Evolutionary conservation across 306 rosid species (phyloP), one percentile per base, ranked within the genome.

Genomic region (Crataegus laevigata): DNA sequence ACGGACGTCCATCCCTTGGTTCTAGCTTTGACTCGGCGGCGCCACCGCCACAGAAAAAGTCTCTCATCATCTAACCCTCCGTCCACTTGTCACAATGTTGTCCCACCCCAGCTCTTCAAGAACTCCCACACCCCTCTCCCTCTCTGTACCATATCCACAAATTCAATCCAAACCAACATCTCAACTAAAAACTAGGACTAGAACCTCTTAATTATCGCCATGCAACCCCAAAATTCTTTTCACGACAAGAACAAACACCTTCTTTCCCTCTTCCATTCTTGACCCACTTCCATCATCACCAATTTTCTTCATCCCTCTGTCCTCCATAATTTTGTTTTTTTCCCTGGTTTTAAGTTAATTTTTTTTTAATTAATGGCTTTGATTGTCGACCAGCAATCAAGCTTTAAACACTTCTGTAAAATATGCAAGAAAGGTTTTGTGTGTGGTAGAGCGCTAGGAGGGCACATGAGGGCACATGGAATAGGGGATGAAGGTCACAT

Each of bases 401-500:
- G 77, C 88, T 89, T 90, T 75, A 94, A 94, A 78, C 91, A 94
- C 77, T 88, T 94, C 21, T 94, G 97, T 79, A 89, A 93, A 79
- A 92, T 92, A 42, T 94, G 99, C 88, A 92, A 92, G 74, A 94
- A 89, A 78, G 97, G 99, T 1, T 94, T 94, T 69, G 96, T 86
- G 1, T 86, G 97, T 68, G 99, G 99, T 21, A 84, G 99, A 84
- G 99, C 99, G 25, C 57, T 94, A 0, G 99, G 99, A 43, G 99
- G 97, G 6, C 99, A 94, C 87, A 94, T 94, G 99, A 92, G 96
- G 82, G 96, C 99, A 0, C 99, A 94, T 57, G 99, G 99, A 34
- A 92, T 92, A 15, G 96, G 92, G 0, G 92, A 85, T 30, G 96
- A 91, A 34, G 75, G 80, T 3, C 85, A 78, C 11, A 69, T 89